Evolutionary conservation across 371 early-diverging fungal genomes (phyloP).

Genomic region (Dinochytrium kinnereticum): DNA sequence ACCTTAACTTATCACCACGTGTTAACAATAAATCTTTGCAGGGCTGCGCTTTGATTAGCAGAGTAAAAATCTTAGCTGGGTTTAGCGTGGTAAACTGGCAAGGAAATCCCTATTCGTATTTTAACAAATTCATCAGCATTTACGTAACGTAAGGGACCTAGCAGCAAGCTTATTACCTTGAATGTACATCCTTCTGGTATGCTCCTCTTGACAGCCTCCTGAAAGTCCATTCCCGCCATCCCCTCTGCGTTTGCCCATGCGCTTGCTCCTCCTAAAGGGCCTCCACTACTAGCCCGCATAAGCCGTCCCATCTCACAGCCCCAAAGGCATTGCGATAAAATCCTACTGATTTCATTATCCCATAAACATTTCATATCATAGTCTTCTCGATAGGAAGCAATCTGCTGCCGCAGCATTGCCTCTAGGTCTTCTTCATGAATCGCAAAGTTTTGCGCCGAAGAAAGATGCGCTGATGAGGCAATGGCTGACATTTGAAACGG

Average conservation of each 20-base stretch:
- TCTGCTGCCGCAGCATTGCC: conserved; percentile 24
- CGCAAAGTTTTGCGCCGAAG: not conserved
- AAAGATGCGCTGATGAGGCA: not conserved
- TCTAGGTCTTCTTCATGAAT: conserved; percentile 38
- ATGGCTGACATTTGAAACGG: conserved; percentile 12
- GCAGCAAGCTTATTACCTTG: conserved; percentile 27
- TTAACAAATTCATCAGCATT: not conserved
- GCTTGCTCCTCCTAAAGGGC: not conserved
- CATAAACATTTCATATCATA: conserved; percentile 42
- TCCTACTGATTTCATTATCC: conserved; percentile 32
- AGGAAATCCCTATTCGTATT: conserved; percentile 38
- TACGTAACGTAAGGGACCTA: not conserved
- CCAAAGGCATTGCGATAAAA: conserved; percentile 40
- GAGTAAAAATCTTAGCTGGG: conserved; percentile 31
- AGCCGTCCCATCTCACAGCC: conserved; percentile 38
- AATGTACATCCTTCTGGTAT: conserved; percentile 52
- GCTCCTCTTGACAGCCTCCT: conserved; percentile 36
- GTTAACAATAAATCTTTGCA: conserved; percentile 39
- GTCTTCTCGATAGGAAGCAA: conserved; percentile 39
- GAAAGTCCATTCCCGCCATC: conserved; percentile 34
- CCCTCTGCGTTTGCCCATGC: conserved; percentile 7
- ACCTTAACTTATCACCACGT: conserved; percentile 45
- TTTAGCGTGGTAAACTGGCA: conserved; percentile 41
- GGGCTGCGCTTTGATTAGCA: conserved; percentile 22
- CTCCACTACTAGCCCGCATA: not conserved